Evolutionary conservation across 2,329 filamentous ascomycete genomes (phyloP), one percentile per base, ranked within the genome.

Genomic region (Aspergillus aculeatus): DNA sequence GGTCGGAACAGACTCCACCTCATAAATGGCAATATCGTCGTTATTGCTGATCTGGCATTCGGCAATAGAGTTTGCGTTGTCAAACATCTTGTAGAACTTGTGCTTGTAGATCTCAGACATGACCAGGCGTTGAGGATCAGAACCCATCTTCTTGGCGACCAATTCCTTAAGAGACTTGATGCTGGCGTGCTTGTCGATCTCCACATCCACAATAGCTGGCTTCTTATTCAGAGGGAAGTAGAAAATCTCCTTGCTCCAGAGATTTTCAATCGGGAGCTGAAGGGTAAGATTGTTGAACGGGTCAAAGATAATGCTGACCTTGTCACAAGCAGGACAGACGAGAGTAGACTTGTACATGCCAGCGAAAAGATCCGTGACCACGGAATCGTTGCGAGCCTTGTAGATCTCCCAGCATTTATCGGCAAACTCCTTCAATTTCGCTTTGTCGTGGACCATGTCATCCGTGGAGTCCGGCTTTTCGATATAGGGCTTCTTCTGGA

Each of bases 281-380:
- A 99, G 80, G 0, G 95, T 97, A 60, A 99, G 79, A 65, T 96
- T 95, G 75, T 92, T 97, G 81, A 96, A 99, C 0, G 95, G 95
- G 73, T 99, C 95, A 71, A 99, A 99, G 0, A 95, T 98, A 69
- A 99, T 96, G 84, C 93, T 97, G 76, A 98, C 90, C 78, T 98
- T 99, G 67, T 89, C 84, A 74, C 95, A 99, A 7, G 84, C 85
- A 0, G 95, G 95, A 71, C 95, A 99, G 64, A 95, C 89, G 64
- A 99, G 84, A 0, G 94, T 98, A 49, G 96, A 98, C 79, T 98
- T 97, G 84, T 98, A 99, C 84, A 98, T 92, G 64, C 95, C 95
- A 23, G 92, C 96, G 75, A 99, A 99, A 11, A 99, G 83, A 72
- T 99, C 95, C 59, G 92, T 94, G 66, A 97, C 91, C 47, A 98